These are phyloP conservation scores for Trichoderma koningii DNA, from an alignment of 2,329 filamentous ascomycete genomes.

Conservation along the genomic window DNA sequence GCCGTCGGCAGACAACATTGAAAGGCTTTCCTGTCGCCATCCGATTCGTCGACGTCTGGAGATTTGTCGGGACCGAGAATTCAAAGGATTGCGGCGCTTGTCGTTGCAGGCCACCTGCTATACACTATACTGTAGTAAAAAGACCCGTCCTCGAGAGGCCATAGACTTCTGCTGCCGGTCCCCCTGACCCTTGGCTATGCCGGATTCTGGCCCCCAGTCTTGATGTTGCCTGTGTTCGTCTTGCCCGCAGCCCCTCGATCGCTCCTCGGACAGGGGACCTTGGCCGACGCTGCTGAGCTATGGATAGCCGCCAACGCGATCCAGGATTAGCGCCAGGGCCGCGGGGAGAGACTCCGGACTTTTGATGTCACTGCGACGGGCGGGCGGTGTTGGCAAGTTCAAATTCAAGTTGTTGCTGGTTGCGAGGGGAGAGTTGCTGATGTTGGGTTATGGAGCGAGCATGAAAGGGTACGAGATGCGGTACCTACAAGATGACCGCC, in stretches of 20 bases:
- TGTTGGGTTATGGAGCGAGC: too few species aligned
- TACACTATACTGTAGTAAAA: too few species aligned
- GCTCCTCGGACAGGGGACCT: not conserved
- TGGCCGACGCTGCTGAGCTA: not conserved
- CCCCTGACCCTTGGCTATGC: not conserved
- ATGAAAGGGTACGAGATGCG: too few species aligned
- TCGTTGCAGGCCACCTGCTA: not conserved
- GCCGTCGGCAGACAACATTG: not conserved
- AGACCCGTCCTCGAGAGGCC: not conserved
- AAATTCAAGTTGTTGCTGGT: too few species aligned
- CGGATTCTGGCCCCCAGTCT: not conserved
- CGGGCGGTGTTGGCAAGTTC: too few species aligned
- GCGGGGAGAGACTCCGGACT: not conserved
- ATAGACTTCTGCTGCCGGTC: not conserved
- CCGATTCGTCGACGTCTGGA: slow-evolving; percentile 17
- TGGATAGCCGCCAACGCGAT: not conserved
- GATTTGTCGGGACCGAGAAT: slow-evolving; percentile 1
- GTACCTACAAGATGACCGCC: too few species aligned
- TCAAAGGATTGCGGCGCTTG: not conserved
- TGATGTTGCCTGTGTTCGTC: not conserved
- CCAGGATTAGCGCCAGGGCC: slow-evolving; percentile 15
- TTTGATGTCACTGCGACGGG: not conserved
- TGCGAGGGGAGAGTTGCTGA: too few species aligned
- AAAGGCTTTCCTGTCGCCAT: slow-evolving; percentile 6
- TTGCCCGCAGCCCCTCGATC: slow-evolving; percentile 22